These are phyloP conservation scores for Rhizophora apiculata DNA, from an alignment of 345 rosid genomes.

Conservation along the genomic window DNA sequence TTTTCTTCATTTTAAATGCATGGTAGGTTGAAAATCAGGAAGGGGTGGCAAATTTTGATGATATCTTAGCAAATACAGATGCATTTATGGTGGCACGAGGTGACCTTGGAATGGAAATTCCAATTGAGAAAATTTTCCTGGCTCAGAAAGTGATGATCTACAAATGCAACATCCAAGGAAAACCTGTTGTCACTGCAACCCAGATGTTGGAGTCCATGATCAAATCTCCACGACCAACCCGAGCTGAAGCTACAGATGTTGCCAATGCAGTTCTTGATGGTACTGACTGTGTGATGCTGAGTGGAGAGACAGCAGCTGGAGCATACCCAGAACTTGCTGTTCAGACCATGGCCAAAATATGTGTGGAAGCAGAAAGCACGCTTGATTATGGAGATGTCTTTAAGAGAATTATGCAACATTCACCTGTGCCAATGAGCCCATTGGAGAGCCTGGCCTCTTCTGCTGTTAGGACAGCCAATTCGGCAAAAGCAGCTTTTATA, in stretches of 20 bases:
- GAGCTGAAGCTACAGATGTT: conserved; percentile 98
- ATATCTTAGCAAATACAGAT: conserved; percentile 77
- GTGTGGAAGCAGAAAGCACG: conserved; percentile 90
- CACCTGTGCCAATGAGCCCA: conserved; percentile 96
- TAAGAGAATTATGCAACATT: conserved; percentile 74
- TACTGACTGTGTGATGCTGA: conserved; percentile 92
- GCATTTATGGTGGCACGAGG: conserved; percentile 99
- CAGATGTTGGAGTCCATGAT: conserved; percentile 97
- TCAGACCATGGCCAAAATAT: conserved; percentile 87
- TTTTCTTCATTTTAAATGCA: not conserved
- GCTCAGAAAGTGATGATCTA: conserved; percentile 99
- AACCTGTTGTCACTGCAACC: conserved; percentile 59
- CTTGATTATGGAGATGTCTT: conserved; percentile 79
- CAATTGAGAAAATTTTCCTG: conserved; percentile 89
- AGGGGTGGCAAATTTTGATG: conserved; percentile 97
- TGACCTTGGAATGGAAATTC: conserved; percentile 98
- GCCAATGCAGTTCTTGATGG: conserved; percentile 97
- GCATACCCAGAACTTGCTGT: conserved; percentile 94
- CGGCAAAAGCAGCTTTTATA: conserved; percentile 75
- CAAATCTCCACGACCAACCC: conserved; percentile 92
- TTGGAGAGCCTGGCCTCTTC: conserved; percentile 86
- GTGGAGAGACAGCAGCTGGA: conserved; percentile 99
- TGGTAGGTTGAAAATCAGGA: conserved; percentile 92
- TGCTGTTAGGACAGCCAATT: conserved; percentile 89
- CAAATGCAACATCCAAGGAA: conserved; percentile 96